Evolutionary conservation across 108 stramenopile species (phyloP).

Genomic region (Conticribra weissflogii): DNA sequence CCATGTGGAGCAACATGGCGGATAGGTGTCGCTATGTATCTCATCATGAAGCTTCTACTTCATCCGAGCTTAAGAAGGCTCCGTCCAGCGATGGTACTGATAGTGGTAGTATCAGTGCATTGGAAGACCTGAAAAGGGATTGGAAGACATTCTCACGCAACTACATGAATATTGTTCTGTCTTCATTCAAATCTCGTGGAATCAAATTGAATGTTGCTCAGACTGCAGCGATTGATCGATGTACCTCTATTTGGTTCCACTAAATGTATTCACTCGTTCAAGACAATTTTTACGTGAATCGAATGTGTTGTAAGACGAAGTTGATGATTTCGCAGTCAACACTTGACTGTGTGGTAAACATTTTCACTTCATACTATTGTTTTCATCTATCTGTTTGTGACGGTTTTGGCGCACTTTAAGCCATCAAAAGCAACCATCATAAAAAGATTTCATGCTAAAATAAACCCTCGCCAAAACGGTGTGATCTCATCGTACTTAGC

Average conservation of each 20-base stretch:
- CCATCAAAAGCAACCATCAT: too few relatives aligned
- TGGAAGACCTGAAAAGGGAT: slow-evolving; percentile 26
- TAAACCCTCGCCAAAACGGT: too few relatives aligned
- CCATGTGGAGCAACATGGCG: not conserved
- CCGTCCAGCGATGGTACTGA: not conserved
- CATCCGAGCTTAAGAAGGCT: too few relatives aligned
- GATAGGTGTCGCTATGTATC: not conserved
- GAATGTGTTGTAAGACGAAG: too few relatives aligned
- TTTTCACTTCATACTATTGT: too few relatives aligned
- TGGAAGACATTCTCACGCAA: slow-evolving; percentile 32
- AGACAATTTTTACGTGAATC: too few relatives aligned
- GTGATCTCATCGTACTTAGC: too few relatives aligned
- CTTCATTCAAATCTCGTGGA: not conserved
- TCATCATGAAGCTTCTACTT: not conserved
- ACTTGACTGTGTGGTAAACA: not conserved
- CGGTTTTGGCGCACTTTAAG: too few relatives aligned
- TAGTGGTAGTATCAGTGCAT: not conserved
- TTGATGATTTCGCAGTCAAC: not conserved
- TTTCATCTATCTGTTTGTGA: too few relatives aligned
- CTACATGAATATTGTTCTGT: slow-evolving; percentile 10
- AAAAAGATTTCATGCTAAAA: too few relatives aligned
- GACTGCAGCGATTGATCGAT: not conserved
- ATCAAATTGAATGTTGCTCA: not conserved
- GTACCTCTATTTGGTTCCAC: not conserved
- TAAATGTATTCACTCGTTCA: too few relatives aligned